Percentiles rank a stretch among this genome's conserved stretches.
These are phyloP conservation scores for Zalerion maritima DNA, from an alignment of 495 filamentous ascomycete species.

Conservation along the genomic window DNA sequence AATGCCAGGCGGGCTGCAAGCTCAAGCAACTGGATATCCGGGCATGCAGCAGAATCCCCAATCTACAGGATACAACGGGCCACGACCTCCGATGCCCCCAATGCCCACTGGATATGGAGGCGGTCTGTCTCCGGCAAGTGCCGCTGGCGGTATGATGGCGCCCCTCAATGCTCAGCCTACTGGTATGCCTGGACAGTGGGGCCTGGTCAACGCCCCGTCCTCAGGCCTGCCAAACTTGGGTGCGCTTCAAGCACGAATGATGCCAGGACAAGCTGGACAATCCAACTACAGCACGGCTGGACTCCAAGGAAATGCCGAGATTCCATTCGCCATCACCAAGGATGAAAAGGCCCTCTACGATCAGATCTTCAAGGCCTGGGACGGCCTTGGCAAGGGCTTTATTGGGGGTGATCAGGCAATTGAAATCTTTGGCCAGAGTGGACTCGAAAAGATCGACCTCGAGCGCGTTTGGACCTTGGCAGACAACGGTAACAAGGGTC, in stretches of 20 bases:
- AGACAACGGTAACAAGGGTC: constrained; percentile 82
- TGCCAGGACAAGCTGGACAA: constrained; percentile 91
- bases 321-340: constrained; percentile 98
- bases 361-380: constrained; percentile 90
- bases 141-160: constrained; percentile 31
- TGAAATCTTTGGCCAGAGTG: constrained; percentile 95
- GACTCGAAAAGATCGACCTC: constrained; percentile 73
- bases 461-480: constrained; percentile 92
- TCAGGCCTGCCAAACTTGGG: constrained; percentile 88
- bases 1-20: constrained; percentile 33
- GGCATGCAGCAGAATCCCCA: constrained; percentile 33
- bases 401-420: constrained; percentile 89
- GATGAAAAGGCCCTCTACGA: constrained; percentile 98
- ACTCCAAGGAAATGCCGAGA: constrained; percentile 80
- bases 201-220: constrained; percentile 84
- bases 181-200: constrained; percentile 92
- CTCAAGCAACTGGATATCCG: constrained; percentile 43
- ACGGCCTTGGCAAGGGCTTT: constrained; percentile 85
- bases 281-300: constrained; percentile 72
- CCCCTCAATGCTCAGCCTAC: constrained; percentile 89
- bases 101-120: constrained; percentile 77
- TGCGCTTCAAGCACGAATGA: constrained; percentile 86
- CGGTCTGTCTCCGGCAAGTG: constrained; percentile 47
- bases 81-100: constrained; percentile 81
- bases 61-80: constrained; percentile 51